These are phyloP conservation scores for Teratosphaeria nubilosa DNA, from an alignment of 2,329 filamentous ascomycete genomes.

Conservation along the genomic window DNA sequence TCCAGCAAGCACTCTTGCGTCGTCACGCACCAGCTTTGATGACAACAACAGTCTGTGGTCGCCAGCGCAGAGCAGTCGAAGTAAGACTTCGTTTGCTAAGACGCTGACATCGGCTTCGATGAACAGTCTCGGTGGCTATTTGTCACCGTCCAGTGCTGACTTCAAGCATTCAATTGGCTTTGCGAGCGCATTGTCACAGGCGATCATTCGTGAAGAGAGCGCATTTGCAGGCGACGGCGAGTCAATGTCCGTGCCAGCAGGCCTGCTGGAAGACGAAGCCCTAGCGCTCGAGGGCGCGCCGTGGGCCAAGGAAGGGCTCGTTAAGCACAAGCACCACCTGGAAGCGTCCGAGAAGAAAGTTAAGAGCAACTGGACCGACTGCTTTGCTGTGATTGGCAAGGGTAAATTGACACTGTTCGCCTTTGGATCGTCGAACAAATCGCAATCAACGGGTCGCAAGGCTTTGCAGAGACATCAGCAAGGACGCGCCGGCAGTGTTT, in stretches of 20 bases:
- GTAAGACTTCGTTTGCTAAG: slow-evolving; percentile 82
- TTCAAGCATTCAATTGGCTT: slow-evolving; percentile 97
- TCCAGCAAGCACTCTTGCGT: slow-evolving; percentile 70
- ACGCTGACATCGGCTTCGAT: slow-evolving; percentile 87
- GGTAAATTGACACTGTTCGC: slow-evolving; percentile 91
- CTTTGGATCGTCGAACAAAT: slow-evolving; percentile 59
- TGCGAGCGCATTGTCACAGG: slow-evolving; percentile 89
- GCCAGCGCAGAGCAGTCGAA: slow-evolving; percentile 81
- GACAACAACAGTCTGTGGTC: slow-evolving; percentile 87
- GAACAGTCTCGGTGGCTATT: slow-evolving; percentile 73
- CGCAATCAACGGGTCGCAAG: slow-evolving; percentile 22
- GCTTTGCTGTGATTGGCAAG: slow-evolving; percentile 92
- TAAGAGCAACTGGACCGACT: slow-evolving; percentile 88
- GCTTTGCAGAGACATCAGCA: slow-evolving; percentile 24
- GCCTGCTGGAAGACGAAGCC: slow-evolving; percentile 78
- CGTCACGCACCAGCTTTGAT: slow-evolving; percentile 87
- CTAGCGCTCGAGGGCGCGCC: slow-evolving; percentile 88
- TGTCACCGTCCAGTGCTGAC: slow-evolving; percentile 54
- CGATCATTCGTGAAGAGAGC: slow-evolving; percentile 77
- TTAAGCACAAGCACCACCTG: slow-evolving; percentile 93
- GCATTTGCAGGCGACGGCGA: slow-evolving; percentile 36
- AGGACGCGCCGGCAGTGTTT: slow-evolving; percentile 27
- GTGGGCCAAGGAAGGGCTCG: slow-evolving; percentile 93
- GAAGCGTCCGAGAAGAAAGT: slow-evolving; percentile 86
- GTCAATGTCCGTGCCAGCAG: slow-evolving; percentile 14